Conservation (phyloP, 495 filamentous ascomycete genomes). For the Penicillium nucicola region DNA sequence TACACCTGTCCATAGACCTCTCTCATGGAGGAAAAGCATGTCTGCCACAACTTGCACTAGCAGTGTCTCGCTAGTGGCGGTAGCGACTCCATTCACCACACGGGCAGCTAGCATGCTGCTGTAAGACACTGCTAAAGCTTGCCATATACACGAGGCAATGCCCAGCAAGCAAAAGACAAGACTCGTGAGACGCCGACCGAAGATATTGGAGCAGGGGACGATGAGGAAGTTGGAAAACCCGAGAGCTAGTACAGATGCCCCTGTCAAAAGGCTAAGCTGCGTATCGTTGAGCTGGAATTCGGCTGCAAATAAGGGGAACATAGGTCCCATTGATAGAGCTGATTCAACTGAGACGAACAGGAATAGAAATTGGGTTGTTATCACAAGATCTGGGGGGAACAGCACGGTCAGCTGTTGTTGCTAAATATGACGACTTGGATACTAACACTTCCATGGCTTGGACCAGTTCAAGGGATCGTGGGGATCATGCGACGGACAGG, state of each 20-base stretch:
- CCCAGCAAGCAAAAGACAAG: constrained; percentile 47
- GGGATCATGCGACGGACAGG: no score
- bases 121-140: constrained; percentile 49
- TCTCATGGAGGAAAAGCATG: constrained; percentile 62
- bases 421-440: no score
- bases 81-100: constrained; percentile 55
- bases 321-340: constrained; percentile 49
- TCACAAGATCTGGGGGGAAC: constrained; percentile 14
- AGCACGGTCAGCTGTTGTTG: no score
- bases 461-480: no score
- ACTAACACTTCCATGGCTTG: no score
- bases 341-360: constrained; percentile 50
- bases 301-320: constrained; percentile 46
- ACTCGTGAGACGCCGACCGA: constrained; percentile 52
- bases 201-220: constrained; percentile 50
- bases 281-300: constrained; percentile 43
- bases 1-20: constrained; percentile 57
- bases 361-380: constrained; percentile 38
- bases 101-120: constrained; percentile 52
- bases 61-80: constrained; percentile 46
- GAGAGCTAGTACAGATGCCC: constrained; percentile 50
- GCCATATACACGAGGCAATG: constrained; percentile 52
- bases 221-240: constrained; percentile 55
- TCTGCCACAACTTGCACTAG: constrained; percentile 58
- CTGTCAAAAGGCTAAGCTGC: constrained; percentile 47